phyloP scores from a whole-genome alignment of 2,329 filamentous ascomycete species.

The Pseudogymnoascus sp. region DNA sequence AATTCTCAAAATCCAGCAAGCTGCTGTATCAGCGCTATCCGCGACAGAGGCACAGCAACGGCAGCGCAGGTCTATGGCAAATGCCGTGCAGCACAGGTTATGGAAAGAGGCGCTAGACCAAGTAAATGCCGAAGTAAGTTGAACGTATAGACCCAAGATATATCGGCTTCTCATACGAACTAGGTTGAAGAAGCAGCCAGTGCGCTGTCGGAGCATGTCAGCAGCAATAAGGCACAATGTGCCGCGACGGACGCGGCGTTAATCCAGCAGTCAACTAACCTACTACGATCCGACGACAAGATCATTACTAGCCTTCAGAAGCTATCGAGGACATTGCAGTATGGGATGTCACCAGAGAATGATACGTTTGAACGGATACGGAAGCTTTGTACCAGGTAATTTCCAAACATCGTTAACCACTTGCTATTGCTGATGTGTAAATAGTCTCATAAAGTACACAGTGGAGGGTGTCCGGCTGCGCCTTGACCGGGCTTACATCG shows the following conservation, averaged over 20 bases:
- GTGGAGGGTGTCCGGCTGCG: conserved; percentile 46
- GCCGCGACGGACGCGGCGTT: conserved; percentile 37
- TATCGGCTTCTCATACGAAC: conserved; percentile 3
- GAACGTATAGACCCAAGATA: neutral
- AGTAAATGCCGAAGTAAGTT: conserved; percentile 34
- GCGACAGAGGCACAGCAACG: conserved; percentile 33
- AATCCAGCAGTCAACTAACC: conserved; percentile 39
- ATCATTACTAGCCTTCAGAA: conserved; percentile 58
- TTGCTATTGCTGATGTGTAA: neutral
- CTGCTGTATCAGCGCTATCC: conserved; percentile 46
- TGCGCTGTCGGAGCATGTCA: conserved; percentile 36
- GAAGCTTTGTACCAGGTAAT: conserved; percentile 46
- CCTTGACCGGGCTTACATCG: conserved; percentile 47
- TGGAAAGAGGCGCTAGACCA: conserved; percentile 34
- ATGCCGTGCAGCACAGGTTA: conserved; percentile 31
- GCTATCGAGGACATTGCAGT: conserved; percentile 51
- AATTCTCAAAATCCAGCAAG: conserved; percentile 51
- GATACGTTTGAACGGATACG: conserved; percentile 47
- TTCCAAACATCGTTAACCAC: neutral
- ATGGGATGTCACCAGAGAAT: conserved; percentile 42
- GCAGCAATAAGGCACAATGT: conserved; percentile 43
- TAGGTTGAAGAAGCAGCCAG: conserved; percentile 43
- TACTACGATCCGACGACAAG: conserved; percentile 55
- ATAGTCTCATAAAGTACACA: conserved; percentile 47
- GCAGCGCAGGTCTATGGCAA: conserved; percentile 29